Evolutionary conservation across 2,329 filamentous ascomycete genomes (phyloP).

Genomic region (Diaporthe sp.): DNA sequence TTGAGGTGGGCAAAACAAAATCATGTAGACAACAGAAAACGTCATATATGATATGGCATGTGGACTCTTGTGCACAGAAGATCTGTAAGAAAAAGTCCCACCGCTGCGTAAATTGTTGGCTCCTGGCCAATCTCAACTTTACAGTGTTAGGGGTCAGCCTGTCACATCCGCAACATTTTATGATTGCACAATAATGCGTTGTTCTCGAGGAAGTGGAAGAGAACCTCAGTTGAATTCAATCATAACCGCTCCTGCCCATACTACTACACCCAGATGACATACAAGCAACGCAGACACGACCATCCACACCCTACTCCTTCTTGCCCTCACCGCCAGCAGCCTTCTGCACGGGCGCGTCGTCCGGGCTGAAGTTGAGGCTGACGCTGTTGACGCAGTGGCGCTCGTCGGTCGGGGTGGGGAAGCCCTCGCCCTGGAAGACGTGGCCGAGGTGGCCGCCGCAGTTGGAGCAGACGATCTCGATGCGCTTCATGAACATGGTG

Average conservation of each 20-base stretch:
- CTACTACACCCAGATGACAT: background rate
- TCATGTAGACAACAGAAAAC: no score
- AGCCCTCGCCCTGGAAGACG: constrained; percentile 92
- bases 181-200: background rate
- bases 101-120: no score
- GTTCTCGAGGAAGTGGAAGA: no score
- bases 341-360: constrained; percentile 68
- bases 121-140: no score
- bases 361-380: constrained; percentile 83
- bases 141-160: background rate
- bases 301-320: constrained; percentile 24
- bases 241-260: background rate
- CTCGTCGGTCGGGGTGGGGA: constrained; percentile 89
- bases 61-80: rapidly evolving
- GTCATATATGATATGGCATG: no score
- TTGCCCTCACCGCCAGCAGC: constrained; percentile 55
- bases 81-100: no score
- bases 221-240: background rate
- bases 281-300: background rate
- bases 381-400: constrained; percentile 97
- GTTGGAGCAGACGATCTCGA: constrained; percentile 94
- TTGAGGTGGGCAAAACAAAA: no score
- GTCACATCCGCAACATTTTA: background rate
- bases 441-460: constrained; percentile 94
- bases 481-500: constrained; percentile 85